Evolutionary conservation across 257 asterid genomes (phyloP).

Genomic region (Galeopsis tetrahit): DNA sequence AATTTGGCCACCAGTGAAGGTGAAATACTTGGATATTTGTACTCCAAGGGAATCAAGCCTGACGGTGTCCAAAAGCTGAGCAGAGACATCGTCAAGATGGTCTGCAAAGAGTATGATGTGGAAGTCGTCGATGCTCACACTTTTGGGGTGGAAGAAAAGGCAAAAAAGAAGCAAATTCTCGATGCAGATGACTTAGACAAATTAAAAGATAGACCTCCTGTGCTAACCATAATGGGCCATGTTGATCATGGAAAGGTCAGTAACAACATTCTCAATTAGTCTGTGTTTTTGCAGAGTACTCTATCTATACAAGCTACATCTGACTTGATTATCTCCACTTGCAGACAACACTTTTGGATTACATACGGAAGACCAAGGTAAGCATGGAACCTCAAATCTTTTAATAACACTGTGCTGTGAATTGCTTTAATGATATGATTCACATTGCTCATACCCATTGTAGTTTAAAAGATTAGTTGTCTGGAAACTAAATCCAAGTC

Average conservation of each 20-base stretch:
- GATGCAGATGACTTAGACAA: conserved; percentile 92
- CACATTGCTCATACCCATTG: background rate
- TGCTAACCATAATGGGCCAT: conserved; percentile 97
- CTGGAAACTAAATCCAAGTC: conserved; percentile 37
- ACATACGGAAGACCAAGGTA: conserved; percentile 91
- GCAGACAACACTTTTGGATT: conserved; percentile 96
- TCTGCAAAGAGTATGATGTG: conserved; percentile 83
- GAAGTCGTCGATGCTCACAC: conserved; percentile 87
- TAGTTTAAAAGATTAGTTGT: background rate
- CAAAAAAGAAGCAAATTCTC: conserved; percentile 81
- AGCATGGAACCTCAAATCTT: conserved; percentile 22
- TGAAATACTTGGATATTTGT: conserved; percentile 78
- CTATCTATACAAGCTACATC: conserved; percentile 17
- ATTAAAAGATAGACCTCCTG: conserved; percentile 89
- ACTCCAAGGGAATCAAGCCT: conserved; percentile 89
- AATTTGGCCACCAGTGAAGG: conserved; percentile 93
- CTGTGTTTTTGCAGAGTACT: conserved; percentile 4
- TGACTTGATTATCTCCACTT: conserved; percentile 37
- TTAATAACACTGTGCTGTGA: conserved; percentile 1
- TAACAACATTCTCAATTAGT: conserved; percentile 21
- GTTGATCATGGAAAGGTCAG: conserved; percentile 99
- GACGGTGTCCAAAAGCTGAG: conserved; percentile 95
- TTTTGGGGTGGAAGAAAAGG: conserved; percentile 84
- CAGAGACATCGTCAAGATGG: conserved; percentile 96
- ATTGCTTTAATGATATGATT: conserved; percentile 17